These are phyloP conservation scores for Polyporus tsugae DNA, from an alignment of 1,284 basidiomycete genomes.

Conservation along the genomic window DNA sequence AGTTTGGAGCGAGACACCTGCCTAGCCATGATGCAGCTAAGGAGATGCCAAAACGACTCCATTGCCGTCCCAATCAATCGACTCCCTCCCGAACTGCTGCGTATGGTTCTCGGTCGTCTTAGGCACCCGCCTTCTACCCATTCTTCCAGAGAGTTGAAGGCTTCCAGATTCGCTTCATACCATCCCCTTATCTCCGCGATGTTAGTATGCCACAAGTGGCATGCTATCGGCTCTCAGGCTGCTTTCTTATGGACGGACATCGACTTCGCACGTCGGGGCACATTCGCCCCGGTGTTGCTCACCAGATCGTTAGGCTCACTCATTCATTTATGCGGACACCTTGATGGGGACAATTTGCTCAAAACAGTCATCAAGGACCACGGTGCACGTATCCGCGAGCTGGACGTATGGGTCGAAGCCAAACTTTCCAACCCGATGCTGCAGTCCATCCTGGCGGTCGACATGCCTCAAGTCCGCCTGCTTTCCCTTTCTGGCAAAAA, in stretches of 20 bases:
- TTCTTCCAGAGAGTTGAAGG: not conserved
- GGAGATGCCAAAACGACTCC: not conserved
- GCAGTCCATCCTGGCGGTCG: not conserved
- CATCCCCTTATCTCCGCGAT: not conserved
- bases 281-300: not conserved
- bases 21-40: not conserved
- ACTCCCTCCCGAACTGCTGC: not conserved
- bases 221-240: not conserved
- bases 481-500: not conserved
- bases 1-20: not conserved
- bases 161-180: not conserved
- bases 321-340: not conserved
- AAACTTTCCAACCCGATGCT: not conserved
- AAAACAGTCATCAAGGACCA: not conserved
- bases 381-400: not conserved
- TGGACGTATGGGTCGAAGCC: not conserved
- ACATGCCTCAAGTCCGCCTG: not conserved
- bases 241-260: not conserved
- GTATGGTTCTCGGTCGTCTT: not conserved
- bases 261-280: not conserved
- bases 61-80: not conserved
- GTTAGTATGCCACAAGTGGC: constrained; percentile 3
- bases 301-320: not conserved
- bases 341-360: not conserved
- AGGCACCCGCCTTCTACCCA: not conserved